Base-by-base conservation (phyloP, 1,284 basidiomycete species). In the Naganishia albida region DNA sequence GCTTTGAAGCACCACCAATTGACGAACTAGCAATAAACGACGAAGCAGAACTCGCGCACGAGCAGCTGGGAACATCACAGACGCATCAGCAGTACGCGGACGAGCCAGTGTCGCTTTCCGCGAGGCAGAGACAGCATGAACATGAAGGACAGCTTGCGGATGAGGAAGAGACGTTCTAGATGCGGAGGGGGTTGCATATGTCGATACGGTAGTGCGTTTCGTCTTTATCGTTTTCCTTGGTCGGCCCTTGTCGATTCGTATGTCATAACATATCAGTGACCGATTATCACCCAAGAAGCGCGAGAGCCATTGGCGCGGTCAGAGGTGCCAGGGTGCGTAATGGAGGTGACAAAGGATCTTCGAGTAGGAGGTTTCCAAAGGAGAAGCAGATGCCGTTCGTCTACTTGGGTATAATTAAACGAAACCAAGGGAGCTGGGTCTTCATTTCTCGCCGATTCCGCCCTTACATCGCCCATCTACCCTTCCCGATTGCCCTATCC, bases 1-100 rank as follows among this genome's bases (percentile, higher is more conserved):
- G 89, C 34, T 90, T 90, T 72, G 88, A 90, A 75, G 86, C 89
- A 7, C 87, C 87, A 16, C 68, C 71, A 1, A 77, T 74, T 39
- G 83, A 65, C n/a, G 72, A 71, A n/a, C 53, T 66, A 26, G 65
- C 69, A 18, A 46, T 55, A 54, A 55, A 83, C 49, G 51, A 53
- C 34, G 49, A 65, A 38, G 38, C 46, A 13, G 55, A 51, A 1
- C 23, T 53, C 12, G 39, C 18, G n/a, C 60, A 63, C 28, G 49
- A 64, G 51, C 43, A 57, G 34, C 50, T 55, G 23, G 44, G 53
- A 39, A 20, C 51, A 48, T 20, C 52, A 59, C 54, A 57, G 23
- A 46, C 52, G 40, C 52, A 48, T 48, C 46, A 51, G 34, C 49
- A 51, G 7, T 18, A 57, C 12, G 68, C 66, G 18, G 69, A 69